These are phyloP conservation scores for Yamadazyma blattariae DNA, from an alignment of 1,139 yeast species.

Conservation along the genomic window DNA sequence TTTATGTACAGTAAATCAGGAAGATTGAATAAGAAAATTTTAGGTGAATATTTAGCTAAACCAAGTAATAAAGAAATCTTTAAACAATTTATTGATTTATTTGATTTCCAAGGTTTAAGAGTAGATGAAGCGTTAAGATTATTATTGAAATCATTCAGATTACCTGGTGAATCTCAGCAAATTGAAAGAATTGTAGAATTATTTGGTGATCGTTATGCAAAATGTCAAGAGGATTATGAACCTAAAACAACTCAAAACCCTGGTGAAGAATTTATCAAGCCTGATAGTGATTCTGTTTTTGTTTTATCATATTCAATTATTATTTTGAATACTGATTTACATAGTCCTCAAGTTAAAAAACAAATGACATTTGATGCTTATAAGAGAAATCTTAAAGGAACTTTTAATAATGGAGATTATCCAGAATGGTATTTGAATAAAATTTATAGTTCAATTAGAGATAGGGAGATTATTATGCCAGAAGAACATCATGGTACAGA, in stretches of 20 bases:
- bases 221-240: constrained; percentile 37
- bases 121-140: constrained; percentile 92
- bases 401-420: constrained; percentile 73
- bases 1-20: constrained; percentile 80
- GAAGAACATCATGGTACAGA: constrained; percentile 90
- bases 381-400: constrained; percentile 75
- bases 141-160: constrained; percentile 75
- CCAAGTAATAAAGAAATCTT: constrained; percentile 63
- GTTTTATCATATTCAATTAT: constrained; percentile 73
- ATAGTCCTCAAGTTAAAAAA: constrained; percentile 74
- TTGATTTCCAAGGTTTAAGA: constrained; percentile 74
- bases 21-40: constrained; percentile 76
- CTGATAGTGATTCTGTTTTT: constrained; percentile 72
- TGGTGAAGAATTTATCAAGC: constrained; percentile 47
- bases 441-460: constrained; percentile 76
- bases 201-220: constrained; percentile 78
- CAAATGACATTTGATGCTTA: constrained; percentile 90
- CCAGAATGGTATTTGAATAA: constrained; percentile 82
- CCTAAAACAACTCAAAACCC: constrained; percentile 13
- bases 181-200: constrained; percentile 88
- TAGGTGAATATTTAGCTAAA: constrained; percentile 85
- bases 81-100: constrained; percentile 60
- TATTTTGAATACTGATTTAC: constrained; percentile 75
- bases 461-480: constrained; percentile 93
- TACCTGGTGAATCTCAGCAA: constrained; percentile 97